Evolutionary conservation across 2,329 filamentous ascomycete genomes (phyloP).

Genomic region (Plectosphaerella sp.): DNA sequence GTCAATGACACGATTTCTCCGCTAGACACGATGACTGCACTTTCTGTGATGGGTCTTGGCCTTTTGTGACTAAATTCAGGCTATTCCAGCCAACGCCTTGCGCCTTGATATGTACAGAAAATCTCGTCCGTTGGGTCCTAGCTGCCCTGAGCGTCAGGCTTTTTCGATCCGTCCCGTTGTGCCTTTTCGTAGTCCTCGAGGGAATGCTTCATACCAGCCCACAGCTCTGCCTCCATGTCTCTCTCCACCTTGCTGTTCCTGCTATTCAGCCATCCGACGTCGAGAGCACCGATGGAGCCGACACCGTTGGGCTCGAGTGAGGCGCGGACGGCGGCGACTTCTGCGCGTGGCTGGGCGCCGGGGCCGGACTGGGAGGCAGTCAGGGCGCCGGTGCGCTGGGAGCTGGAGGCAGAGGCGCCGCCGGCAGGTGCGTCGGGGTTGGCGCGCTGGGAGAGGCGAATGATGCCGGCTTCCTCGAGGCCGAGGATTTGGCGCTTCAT

Average conservation of each 20-base stretch:
- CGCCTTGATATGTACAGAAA: background rate
- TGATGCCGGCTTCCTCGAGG: constrained; percentile 75
- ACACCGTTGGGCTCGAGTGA: constrained; percentile 50
- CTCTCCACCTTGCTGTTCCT: constrained; percentile 75
- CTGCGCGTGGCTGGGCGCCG: background rate
- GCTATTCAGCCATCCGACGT: constrained; percentile 88
- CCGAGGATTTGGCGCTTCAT: constrained; percentile 74
- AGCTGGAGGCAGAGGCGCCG: constrained; percentile 13
- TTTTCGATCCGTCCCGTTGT: constrained; percentile 2
- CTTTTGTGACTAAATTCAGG: background rate
- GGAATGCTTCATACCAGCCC: constrained; percentile 42
- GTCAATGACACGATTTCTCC: background rate
- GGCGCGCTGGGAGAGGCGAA: constrained; percentile 41
- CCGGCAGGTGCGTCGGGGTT: background rate
- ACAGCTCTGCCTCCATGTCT: constrained; percentile 79
- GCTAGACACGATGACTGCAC: background rate
- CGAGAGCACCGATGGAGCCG: constrained; percentile 58
- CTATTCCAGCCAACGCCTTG: too few species aligned
- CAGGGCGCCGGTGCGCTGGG: constrained; percentile 3
- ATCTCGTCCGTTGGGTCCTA: background rate
- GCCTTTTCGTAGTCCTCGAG: constrained; percentile 22
- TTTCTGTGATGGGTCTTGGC: background rate
- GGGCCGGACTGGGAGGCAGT: constrained; percentile 8
- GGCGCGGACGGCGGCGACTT: constrained; percentile 2
- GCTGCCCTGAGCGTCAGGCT: background rate